Conservation (phyloP, 805 yeast genomes). For the Teunomyces cretensis region DNA sequence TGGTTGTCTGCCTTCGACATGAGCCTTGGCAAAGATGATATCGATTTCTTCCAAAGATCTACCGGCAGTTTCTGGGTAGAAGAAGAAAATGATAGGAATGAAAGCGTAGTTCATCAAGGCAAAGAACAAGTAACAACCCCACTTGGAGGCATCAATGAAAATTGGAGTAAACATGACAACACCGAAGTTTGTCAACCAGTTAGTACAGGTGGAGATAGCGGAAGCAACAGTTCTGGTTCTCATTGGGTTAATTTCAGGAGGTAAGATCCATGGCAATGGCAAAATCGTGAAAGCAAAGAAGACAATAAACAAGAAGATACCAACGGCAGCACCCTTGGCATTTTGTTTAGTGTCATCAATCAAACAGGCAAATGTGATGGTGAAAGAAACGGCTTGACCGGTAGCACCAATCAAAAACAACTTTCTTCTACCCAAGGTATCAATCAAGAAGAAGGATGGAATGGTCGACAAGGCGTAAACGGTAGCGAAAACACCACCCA, state of each 20-base stretch:
- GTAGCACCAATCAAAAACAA: conserved; percentile 32
- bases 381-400: conserved; percentile 32
- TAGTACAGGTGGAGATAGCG: conserved; percentile 34
- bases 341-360: conserved; percentile 17
- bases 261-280: conserved; percentile 39
- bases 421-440: conserved; percentile 34
- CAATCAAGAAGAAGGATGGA: conserved; percentile 35
- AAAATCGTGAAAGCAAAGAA: conserved; percentile 33
- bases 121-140: conserved; percentile 28
- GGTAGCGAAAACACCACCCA: conserved; percentile 32
- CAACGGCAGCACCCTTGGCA: conserved; percentile 34
- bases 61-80: conserved; percentile 46
- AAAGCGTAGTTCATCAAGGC: conserved; percentile 28
- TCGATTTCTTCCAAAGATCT: conserved; percentile 47
- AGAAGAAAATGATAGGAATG: conserved; percentile 57
- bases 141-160: conserved; percentile 23
- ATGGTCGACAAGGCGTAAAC: conserved; percentile 31
- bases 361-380: conserved; percentile 27
- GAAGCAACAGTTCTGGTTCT: conserved; percentile 37
- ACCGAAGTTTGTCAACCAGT: conserved; percentile 38
- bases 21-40: conserved; percentile 63
- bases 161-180: conserved; percentile 38
- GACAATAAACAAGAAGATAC: conserved; percentile 29
- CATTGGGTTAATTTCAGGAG: conserved; percentile 38
- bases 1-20: conserved; percentile 55